Evolutionary conservation across 257 asterid genomes (phyloP).

Genomic region (Scutellaria galericulata): DNA sequence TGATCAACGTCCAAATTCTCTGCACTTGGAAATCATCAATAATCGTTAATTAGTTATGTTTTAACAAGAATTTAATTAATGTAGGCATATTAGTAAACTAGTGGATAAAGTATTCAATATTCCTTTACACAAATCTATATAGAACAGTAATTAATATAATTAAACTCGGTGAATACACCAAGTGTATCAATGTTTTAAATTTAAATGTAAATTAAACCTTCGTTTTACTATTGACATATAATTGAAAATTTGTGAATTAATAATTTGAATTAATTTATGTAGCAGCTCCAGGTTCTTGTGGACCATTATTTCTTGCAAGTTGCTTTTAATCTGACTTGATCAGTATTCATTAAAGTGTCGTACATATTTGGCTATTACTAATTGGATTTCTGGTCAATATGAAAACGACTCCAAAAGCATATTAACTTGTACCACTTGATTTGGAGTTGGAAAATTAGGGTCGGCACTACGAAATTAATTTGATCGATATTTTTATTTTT

Average conservation of each 20-base stretch:
- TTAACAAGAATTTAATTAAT: too few species aligned
- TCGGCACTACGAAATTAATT: background rate
- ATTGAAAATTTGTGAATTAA: too few species aligned
- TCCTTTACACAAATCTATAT: too few species aligned
- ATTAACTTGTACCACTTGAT: background rate
- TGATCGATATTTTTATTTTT: background rate
- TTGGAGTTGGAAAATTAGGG: background rate
- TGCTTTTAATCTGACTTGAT: slow-evolving; percentile 12
- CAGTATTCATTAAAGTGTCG: background rate
- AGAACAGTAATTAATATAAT: too few species aligned
- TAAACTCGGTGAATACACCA: too few species aligned
- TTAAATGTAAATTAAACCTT: too few species aligned
- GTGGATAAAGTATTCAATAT: too few species aligned
- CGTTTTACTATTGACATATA: too few species aligned
- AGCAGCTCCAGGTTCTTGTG: background rate
- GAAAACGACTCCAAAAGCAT: slow-evolving; percentile 35
- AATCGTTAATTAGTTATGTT: background rate
- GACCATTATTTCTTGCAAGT: background rate
- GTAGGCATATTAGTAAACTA: too few species aligned
- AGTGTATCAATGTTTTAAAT: too few species aligned
- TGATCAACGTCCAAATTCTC: slow-evolving; percentile 5
- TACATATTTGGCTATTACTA: background rate
- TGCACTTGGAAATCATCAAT: background rate
- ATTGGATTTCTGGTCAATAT: slow-evolving; percentile 22
- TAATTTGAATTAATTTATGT: too few species aligned